A percentile compares a stretch with the other conserved stretches of the same genome.
These are phyloP conservation scores for Coemansia asiatica DNA, from an alignment of 192 early-diverging fungal species.

Conservation along the genomic window DNA sequence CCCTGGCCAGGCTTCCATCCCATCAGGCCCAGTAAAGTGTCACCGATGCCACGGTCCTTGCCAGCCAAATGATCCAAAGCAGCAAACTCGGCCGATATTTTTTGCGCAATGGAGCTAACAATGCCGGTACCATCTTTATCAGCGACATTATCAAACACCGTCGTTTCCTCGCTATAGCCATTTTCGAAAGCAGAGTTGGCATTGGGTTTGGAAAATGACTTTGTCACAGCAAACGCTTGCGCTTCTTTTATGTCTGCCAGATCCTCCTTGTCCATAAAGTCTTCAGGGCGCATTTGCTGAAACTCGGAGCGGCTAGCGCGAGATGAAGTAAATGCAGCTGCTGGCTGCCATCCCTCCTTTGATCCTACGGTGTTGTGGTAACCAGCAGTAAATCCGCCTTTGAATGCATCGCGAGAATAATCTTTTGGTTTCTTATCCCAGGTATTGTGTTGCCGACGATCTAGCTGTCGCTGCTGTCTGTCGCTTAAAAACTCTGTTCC, in stretches of 20 bases:
- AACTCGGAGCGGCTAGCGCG: constrained; percentile 61
- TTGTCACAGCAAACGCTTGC: constrained; percentile 4
- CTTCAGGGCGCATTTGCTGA: constrained; percentile 61
- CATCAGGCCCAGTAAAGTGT: constrained; percentile 73
- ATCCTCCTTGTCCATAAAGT: constrained; percentile 99
- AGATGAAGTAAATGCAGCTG: constrained; percentile 76
- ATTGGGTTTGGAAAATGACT: not conserved
- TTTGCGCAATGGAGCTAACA: constrained; percentile 17
- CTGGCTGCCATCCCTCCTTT: constrained; percentile 74
- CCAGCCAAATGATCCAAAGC: not conserved
- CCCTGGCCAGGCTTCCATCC: constrained; percentile 88
- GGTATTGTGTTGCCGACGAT: constrained; percentile 26
- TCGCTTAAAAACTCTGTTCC: constrained; percentile 29
- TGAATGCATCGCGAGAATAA: constrained; percentile 89
- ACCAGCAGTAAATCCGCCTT: constrained; percentile 91
- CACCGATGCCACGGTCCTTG: constrained; percentile 34
- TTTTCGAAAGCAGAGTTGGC: too few species aligned
- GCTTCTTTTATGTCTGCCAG: constrained; percentile 56
- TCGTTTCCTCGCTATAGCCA: not conserved
- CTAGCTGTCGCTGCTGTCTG: constrained; percentile 5
- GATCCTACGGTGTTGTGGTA: constrained; percentile 96
- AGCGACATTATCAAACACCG: not conserved
- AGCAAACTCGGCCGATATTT: constrained; percentile 19
- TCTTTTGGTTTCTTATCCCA: constrained; percentile 72
- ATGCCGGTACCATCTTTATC: constrained; percentile 2